A percentile compares a stretch with the other conserved stretches of the same genome.
phyloP scores from a whole-genome alignment of 805 yeast species.

The Saturnispora serradocipensis region DNA sequence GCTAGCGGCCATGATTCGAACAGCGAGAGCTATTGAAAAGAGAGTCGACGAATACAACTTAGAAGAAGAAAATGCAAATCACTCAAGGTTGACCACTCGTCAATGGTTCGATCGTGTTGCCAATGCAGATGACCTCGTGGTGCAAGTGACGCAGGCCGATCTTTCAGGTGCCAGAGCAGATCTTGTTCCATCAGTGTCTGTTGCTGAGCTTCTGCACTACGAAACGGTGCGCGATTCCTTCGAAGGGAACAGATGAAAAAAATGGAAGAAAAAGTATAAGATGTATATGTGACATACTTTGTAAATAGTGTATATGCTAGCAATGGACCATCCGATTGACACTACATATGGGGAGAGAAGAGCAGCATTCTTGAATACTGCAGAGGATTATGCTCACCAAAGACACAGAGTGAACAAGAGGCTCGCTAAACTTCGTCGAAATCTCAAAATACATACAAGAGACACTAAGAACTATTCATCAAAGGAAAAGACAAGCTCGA shows the following conservation, averaged over 20 bases:
- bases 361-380: conserved; percentile 52
- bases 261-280: background rate
- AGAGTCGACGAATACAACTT: conserved; percentile 48
- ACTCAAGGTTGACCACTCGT: conserved; percentile 43
- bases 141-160: conserved; percentile 60
- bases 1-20: conserved; percentile 92
- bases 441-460: conserved; percentile 50
- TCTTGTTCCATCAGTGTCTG: conserved; percentile 77
- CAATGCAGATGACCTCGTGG: conserved; percentile 53
- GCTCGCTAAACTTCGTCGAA: conserved; percentile 56
- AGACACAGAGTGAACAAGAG: conserved; percentile 54
- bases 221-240: conserved; percentile 68
- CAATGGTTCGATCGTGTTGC: conserved; percentile 91
- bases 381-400: conserved; percentile 62
- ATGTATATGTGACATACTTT: background rate
- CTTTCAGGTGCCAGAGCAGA: conserved; percentile 67
- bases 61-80: conserved; percentile 19
- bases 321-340: conserved; percentile 39
- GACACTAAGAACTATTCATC: conserved; percentile 55
- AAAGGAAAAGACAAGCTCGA: conserved; percentile 38
- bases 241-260: conserved; percentile 30
- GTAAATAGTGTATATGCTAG: background rate
- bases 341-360: conserved; percentile 48
- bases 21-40: conserved; percentile 65
- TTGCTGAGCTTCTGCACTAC: conserved; percentile 79